A percentile compares a stretch with the other conserved stretches of the same genome.
These are phyloP conservation scores for Malassezia sympodialis DNA, from an alignment of 1,284 basidiomycete species.

Conservation along the genomic window DNA sequence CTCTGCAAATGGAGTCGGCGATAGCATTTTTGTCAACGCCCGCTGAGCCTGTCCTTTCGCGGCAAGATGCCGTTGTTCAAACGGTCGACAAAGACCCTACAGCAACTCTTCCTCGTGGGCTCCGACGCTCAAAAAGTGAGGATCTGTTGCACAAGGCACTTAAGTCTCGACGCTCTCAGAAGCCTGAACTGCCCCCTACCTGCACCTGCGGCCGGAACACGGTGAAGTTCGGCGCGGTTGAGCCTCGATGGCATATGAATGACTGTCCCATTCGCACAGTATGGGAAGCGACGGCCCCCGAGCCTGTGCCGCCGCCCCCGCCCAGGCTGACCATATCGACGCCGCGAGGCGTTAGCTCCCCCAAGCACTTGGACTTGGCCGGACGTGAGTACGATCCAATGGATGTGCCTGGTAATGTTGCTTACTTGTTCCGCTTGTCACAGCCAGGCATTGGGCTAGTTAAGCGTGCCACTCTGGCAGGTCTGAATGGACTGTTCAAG, in stretches of 20 bases:
- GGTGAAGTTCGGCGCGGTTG: background rate
- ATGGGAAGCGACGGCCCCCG: conserved; percentile 3
- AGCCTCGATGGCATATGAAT: conserved; percentile 10
- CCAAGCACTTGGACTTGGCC: conserved; percentile 2
- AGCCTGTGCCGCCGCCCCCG: conserved; percentile 11
- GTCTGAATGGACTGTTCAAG: conserved; percentile 8
- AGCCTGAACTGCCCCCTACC: background rate
- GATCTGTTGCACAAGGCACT: conserved; percentile 15
- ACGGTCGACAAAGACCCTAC: background rate
- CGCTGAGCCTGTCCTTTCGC: conserved; percentile 11
- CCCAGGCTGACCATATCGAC: conserved; percentile 14
- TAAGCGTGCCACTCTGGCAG: conserved; percentile 10
- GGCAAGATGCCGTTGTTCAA: conserved; percentile 8
- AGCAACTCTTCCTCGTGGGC: background rate
- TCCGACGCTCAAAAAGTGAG: conserved; percentile 16
- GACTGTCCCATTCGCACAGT: conserved; percentile 9
- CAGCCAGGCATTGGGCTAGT: conserved; percentile 2
- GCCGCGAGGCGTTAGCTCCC: conserved; percentile 9
- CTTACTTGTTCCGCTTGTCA: background rate
- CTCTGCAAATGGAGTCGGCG: background rate
- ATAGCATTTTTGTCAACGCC: conserved; percentile 5
- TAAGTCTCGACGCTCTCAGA: background rate
- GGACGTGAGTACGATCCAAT: conserved; percentile 8
- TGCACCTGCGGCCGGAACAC: conserved; percentile 7
- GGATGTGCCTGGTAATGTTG: background rate